Base-by-base conservation (phyloP, 2,329 filamentous ascomycete genomes). In the Verruconis gallopava region DNA sequence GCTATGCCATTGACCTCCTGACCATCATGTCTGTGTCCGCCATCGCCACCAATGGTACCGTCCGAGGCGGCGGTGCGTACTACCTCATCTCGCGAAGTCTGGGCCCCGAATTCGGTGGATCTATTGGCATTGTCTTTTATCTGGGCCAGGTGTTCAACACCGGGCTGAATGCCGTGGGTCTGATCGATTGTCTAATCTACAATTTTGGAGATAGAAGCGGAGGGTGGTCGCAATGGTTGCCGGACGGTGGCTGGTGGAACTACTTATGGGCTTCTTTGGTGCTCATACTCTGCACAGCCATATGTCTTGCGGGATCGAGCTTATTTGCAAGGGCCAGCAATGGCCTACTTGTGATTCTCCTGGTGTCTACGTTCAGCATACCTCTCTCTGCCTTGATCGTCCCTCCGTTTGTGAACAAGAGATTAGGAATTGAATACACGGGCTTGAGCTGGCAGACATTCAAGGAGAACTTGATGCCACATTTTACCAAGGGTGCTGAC, bases 91-190 rank as follows among this genome's bases (percentile, higher is more conserved):
- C 85, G 4, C 73, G 85, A 47, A 88, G 82, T 35, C 65, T 93
- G 3, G 85, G 85, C 0, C 85, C 85, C 4, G 85, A 93, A 53
- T 93, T 93, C 55, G 85, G 85, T 19, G 85, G 85, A 13, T 85
- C 83, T 1, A 93, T 93, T 48, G 85, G 85, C 2, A 71, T 93
- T 18, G 75, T 93, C 11, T 93, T 93, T 60, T 93, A 91, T 56
- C 67, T 93, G n/a, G 84, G 85, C n/a, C 83, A 85, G 49, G 80
- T 83, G 2, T 75, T 93, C 54, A 93, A 89, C 55, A 86, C 85
- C 1, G 82, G 82, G 28, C 75, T 93, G 69, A 93, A 93, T 54
- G 75, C 88, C 18, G 84, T 93, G 34, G 85, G 85, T 64, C 68
- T 93, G 36, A 75, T 93, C 48, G 82, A 91, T 61, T 93, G 84